Evolutionary conservation across 192 early-diverging fungal species (phyloP).

Genomic region (Coemansia sp.): DNA sequence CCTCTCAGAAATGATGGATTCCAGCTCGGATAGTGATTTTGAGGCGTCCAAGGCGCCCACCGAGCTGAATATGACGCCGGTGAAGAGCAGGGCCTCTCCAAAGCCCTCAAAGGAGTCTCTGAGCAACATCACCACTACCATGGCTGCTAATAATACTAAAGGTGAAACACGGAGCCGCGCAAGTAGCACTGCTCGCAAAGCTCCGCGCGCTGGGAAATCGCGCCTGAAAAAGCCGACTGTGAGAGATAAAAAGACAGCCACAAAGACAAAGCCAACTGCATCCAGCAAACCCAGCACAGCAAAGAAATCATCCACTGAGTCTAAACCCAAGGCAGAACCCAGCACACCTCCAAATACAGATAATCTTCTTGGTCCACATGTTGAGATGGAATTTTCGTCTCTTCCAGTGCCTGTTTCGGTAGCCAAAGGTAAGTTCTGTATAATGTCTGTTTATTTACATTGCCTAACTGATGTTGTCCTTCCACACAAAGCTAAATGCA

Average conservation of each 20-base stretch:
- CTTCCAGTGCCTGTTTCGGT: not conserved
- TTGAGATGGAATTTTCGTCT: not conserved
- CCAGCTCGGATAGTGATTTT: conserved; percentile 50
- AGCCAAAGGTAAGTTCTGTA: not conserved
- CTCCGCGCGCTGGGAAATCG: not conserved
- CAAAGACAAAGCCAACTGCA: not conserved
- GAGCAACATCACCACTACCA: not conserved
- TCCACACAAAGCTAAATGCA: too few relatives aligned
- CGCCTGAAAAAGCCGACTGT: not conserved
- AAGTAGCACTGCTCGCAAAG: not conserved
- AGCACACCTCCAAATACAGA: not conserved
- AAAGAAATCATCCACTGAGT: not conserved
- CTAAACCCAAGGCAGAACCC: not conserved
- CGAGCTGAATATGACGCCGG: not conserved
- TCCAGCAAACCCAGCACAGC: not conserved
- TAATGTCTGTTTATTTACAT: not conserved
- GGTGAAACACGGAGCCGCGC: not conserved
- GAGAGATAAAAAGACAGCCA: not conserved
- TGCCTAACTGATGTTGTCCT: too few relatives aligned
- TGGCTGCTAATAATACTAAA: not conserved
- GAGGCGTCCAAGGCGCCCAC: conserved; percentile 6
- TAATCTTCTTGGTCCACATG: not conserved
- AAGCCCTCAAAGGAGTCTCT: not conserved
- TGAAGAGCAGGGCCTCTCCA: not conserved
- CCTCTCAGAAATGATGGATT: conserved; percentile 37